These are phyloP conservation scores for Daucus carota DNA, from an alignment of 129 eudicot genomes.

Conservation along the genomic window DH1_v3.0 NC_030388.2:1670501-1671000, in stretches of 20 bases:
- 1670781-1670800: neutral
- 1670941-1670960: neutral
- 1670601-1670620: no score
- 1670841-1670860: neutral
- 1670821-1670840: neutral
- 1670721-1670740: no score
- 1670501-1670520: conserved; percentile 20
- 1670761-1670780: neutral
- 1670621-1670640: no score
- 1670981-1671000: neutral
- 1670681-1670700: no score
- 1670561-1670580: neutral
- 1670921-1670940: neutral
- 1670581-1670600: neutral
- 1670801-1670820: neutral
- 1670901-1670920: no score
- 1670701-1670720: no score
- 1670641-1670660: no score
- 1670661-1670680: no score
- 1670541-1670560: neutral
- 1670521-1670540: conserved; percentile 20
- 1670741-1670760: no score
- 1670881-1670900: no score
- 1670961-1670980: neutral
- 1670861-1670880: neutral